phyloP scores from a whole-genome alignment of 257 asterid genomes.

The Perilla frutescens region DNA sequence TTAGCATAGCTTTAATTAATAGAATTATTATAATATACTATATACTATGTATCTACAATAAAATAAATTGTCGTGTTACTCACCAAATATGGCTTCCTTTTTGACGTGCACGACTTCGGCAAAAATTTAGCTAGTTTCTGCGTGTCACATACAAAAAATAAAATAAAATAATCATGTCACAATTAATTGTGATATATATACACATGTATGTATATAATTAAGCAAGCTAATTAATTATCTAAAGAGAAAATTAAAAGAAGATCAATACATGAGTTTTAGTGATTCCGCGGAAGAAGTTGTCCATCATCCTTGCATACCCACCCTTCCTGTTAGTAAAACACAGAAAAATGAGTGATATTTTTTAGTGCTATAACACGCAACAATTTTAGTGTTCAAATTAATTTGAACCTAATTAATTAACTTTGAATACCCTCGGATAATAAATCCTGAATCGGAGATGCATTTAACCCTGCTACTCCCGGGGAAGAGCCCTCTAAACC shows the following conservation, averaged over 20 bases:
- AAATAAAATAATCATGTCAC: too few relatives aligned
- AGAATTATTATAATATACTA: too few relatives aligned
- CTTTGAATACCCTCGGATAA: constrained; percentile 40
- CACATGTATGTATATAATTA: too few relatives aligned
- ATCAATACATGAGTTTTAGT: constrained; percentile 1
- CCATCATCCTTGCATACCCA: neutral
- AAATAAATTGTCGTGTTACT: neutral
- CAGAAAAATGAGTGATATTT: neutral
- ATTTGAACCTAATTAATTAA: neutral
- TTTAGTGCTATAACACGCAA: too few relatives aligned
- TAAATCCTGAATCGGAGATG: constrained; percentile 53
- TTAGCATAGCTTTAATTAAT: too few relatives aligned
- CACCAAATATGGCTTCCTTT: constrained; percentile 36
- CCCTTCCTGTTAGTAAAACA: constrained; percentile 20
- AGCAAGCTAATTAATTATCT: too few relatives aligned
- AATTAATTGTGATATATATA: too few relatives aligned
- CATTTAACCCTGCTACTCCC: constrained; percentile 37
- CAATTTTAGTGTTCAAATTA: neutral
- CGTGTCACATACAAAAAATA: neutral
- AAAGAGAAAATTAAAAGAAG: neutral
- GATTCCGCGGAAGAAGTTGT: neutral
- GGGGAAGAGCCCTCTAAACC: constrained; percentile 38
- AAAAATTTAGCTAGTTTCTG: constrained; percentile 22
- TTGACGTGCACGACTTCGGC: constrained; percentile 38
- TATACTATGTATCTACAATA: too few relatives aligned